Evolutionary conservation across 495 filamentous ascomycete genomes (phyloP).

Genomic region (Aspergillus taichungensis): DNA sequence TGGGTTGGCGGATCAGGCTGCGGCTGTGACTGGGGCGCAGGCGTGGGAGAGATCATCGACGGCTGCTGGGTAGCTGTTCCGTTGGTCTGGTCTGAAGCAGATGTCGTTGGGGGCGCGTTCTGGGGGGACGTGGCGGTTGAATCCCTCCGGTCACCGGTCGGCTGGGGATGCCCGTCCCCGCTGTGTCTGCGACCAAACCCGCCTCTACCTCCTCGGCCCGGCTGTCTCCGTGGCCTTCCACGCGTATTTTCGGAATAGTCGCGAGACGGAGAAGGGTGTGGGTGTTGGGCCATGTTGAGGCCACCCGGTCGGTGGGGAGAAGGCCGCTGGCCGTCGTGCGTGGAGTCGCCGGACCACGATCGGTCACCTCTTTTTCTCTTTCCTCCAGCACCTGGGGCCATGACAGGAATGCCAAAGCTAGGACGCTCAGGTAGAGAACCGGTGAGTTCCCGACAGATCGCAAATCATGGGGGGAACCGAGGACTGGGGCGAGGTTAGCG

Average conservation of each 20-base stretch:
- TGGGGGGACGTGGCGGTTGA: constrained; percentile 31
- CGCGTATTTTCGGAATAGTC: constrained; percentile 35
- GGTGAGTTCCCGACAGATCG: constrained; percentile 25
- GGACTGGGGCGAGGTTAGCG: constrained; percentile 10
- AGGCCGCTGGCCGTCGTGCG: constrained; percentile 45
- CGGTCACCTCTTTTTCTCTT: constrained; percentile 54
- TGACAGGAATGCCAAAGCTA: constrained; percentile 23
- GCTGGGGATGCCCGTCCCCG: constrained; percentile 22
- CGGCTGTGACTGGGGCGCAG: constrained; percentile 12
- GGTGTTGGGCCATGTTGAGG: constrained; percentile 49
- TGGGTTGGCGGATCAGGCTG: constrained; percentile 14
- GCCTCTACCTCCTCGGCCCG: constrained; percentile 35
- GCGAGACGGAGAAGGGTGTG: constrained; percentile 29
- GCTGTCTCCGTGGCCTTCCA: constrained; percentile 33
- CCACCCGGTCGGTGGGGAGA: constrained; percentile 58
- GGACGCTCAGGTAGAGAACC: constrained; percentile 20
- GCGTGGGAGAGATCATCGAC: constrained; percentile 19
- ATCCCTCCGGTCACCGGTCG: constrained; percentile 22
- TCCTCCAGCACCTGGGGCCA: constrained; percentile 44
- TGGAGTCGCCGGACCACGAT: constrained; percentile 41
- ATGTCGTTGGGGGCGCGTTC: constrained; percentile 19
- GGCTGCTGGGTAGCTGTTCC: constrained; percentile 12
- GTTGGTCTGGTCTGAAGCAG: constrained; percentile 20
- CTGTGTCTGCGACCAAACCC: constrained; percentile 24
- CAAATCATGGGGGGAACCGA: constrained; percentile 31